Percentiles rank a stretch among this genome's conserved stretches.
These are phyloP conservation scores for Arctium minus DNA, from an alignment of 129 eudicot species.

Conservation along the genomic window DNA sequence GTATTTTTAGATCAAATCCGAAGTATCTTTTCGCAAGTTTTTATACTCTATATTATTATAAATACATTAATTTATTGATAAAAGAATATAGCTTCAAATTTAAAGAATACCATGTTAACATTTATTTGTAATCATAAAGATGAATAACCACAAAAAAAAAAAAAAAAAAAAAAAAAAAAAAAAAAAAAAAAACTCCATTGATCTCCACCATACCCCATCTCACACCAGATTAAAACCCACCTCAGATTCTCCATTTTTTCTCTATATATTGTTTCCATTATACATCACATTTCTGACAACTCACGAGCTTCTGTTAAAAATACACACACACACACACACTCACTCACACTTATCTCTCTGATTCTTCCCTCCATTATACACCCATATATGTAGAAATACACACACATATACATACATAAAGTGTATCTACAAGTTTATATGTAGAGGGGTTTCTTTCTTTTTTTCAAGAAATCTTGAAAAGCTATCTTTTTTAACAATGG, in stretches of 20 bases:
- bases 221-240: constrained; percentile 24
- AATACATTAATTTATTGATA: background rate
- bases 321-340: background rate
- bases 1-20: no score
- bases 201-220: constrained; percentile 10
- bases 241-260: constrained; percentile 6
- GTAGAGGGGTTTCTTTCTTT: background rate
- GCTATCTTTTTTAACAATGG: constrained; percentile 23
- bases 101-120: background rate
- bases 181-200: constrained; percentile 1
- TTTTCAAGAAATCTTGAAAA: constrained; percentile 18
- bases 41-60: no score
- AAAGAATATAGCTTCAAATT: background rate
- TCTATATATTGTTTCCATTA: constrained; percentile 3
- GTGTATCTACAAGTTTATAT: background rate
- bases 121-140: background rate
- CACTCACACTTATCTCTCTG: constrained; percentile 7
- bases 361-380: constrained; percentile 15
- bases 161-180: background rate
- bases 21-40: no score
- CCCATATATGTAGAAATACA: constrained; percentile 10
- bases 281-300: constrained; percentile 29
- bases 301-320: constrained; percentile 36
- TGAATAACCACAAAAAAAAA: background rate
- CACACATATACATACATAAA: background rate